These are phyloP conservation scores for Zalaria sp. DNA, from an alignment of 2,329 filamentous ascomycete genomes.

Conservation along the genomic window DNA sequence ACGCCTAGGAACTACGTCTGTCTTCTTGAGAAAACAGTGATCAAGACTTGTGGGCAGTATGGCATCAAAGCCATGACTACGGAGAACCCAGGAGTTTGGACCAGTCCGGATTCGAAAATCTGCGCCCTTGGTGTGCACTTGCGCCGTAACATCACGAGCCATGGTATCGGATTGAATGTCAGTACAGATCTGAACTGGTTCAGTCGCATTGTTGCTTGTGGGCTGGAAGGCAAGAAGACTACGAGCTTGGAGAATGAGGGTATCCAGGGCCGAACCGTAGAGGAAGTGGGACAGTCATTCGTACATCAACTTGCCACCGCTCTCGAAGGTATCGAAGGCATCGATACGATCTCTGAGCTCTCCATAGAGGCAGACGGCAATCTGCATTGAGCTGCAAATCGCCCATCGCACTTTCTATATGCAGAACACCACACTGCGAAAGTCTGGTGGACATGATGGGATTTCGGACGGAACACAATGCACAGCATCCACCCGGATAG, in stretches of 20 bases:
- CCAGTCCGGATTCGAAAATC: conserved; percentile 51
- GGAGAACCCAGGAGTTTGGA: conserved; percentile 77
- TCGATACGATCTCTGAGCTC: conserved; percentile 8
- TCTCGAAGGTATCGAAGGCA: conserved; percentile 12
- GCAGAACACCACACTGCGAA: too few relatives aligned
- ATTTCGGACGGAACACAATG: too few relatives aligned
- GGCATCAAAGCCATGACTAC: conserved; percentile 49
- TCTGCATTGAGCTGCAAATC: too few relatives aligned
- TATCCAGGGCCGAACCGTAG: conserved; percentile 18
- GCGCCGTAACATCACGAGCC: conserved; percentile 65
- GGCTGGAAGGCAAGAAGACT: conserved; percentile 62
- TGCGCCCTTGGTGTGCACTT: conserved; percentile 88
- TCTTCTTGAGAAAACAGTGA: conserved; percentile 63
- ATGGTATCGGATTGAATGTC: conserved; percentile 76
- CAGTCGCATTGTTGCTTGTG: conserved; percentile 76
- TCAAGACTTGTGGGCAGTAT: conserved; percentile 47
- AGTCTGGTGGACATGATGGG: too few relatives aligned
- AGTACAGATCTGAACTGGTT: conserved; percentile 49
- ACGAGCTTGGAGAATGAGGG: conserved; percentile 56
- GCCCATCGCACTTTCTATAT: too few relatives aligned
- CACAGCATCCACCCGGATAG: too few relatives aligned
- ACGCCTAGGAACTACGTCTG: conserved; percentile 65
- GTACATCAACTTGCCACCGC: conserved; percentile 22
- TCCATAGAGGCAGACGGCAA: too few relatives aligned
- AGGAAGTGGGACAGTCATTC: conserved; percentile 25